These are phyloP conservation scores for Trichoderma reesei DNA, from an alignment of 495 filamentous ascomycete species.

Conservation along the genomic window DNA sequence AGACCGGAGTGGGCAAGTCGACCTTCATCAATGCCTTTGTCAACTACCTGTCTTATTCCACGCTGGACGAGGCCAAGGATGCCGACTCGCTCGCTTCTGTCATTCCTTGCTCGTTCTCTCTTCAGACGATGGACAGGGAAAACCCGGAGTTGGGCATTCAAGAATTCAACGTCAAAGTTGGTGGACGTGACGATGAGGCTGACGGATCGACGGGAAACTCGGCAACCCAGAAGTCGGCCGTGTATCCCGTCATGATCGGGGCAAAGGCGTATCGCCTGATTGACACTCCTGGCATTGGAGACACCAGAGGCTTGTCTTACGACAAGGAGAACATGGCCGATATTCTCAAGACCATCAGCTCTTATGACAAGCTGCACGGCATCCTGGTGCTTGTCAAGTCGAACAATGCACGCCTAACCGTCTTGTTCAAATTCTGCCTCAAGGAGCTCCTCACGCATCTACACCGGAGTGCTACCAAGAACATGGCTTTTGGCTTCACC, in stretches of 20 bases:
- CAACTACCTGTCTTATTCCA: slow-evolving; percentile 31
- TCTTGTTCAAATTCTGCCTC: slow-evolving; percentile 32
- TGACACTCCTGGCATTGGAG: slow-evolving; percentile 38
- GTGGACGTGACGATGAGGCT: slow-evolving; percentile 20
- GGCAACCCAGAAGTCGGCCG: slow-evolving; percentile 30
- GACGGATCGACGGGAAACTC: slow-evolving; percentile 29
- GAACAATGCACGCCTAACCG: slow-evolving; percentile 27
- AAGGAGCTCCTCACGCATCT: slow-evolving; percentile 34
- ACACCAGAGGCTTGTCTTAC: slow-evolving; percentile 26
- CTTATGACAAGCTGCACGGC: slow-evolving; percentile 31
- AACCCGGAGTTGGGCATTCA: slow-evolving; percentile 14
- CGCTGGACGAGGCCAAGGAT: slow-evolving; percentile 25
- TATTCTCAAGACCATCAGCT: slow-evolving; percentile 24
- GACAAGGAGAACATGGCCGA: slow-evolving; percentile 37
- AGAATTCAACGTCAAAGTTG: slow-evolving; percentile 21
- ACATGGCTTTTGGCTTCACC: slow-evolving; percentile 38
- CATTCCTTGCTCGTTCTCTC: slow-evolving; percentile 31
- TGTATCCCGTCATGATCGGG: slow-evolving; percentile 24
- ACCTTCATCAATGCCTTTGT: slow-evolving; percentile 39
- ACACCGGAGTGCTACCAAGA: slow-evolving; percentile 24
- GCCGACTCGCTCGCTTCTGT: slow-evolving; percentile 20
- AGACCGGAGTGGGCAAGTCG: slow-evolving; percentile 36
- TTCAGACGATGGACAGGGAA: slow-evolving; percentile 19
- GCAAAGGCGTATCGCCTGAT: slow-evolving; percentile 27
- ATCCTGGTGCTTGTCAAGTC: slow-evolving; percentile 41